Base-by-base conservation (phyloP, 2,329 filamentous ascomycete genomes). In the Beauveria australis region DNA sequence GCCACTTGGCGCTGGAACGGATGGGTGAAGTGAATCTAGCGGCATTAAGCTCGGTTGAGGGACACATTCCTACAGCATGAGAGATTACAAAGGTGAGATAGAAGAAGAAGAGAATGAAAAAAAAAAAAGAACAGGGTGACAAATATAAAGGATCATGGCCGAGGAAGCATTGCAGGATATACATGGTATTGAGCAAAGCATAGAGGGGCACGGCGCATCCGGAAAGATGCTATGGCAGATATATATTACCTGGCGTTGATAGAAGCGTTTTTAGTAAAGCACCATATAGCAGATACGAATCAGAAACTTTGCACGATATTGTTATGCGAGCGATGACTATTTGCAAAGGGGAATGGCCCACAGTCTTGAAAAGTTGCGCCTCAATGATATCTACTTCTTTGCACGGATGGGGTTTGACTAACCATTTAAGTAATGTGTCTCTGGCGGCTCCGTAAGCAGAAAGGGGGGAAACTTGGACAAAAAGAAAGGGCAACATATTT, bases 11-110 rank as follows among this genome's bases (percentile, higher is more conserved):
- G 5, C 24, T 54, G n/a, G 72, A 75, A 48, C 67, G 73, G 7
- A 69, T 78, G 22, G 73, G 81, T 52, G 78, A 83, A 68, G 80
- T 83, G 37, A 85, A 85, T 67, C 73, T 85, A 43, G 82, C 79
- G 1, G 80, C 80, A 2, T 69, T 83, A 18, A 83, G 80, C 61
- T 69, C 75, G 1, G 76, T 84, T 0, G 81, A 83, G 67, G 82
- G 81, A 0, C 77, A 76, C 28, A 75, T 84, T 48, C 81, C 81
- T 14, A 53, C 41, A 18, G 59, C 61, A 22, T 66, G 16, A 28
- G 24, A 41, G 19, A 19, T 49, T 1, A 28, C 40, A 18, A 2
- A 10, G 3, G 18, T 9, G 14, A 37, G 12, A 3, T 12, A 6
- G 8, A 41, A 19, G n/a, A 5, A n/a, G 2, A 46, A 28, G 10